Conservation (phyloP, 129 eudicot species). For the Saussurea involucrata region DNA sequence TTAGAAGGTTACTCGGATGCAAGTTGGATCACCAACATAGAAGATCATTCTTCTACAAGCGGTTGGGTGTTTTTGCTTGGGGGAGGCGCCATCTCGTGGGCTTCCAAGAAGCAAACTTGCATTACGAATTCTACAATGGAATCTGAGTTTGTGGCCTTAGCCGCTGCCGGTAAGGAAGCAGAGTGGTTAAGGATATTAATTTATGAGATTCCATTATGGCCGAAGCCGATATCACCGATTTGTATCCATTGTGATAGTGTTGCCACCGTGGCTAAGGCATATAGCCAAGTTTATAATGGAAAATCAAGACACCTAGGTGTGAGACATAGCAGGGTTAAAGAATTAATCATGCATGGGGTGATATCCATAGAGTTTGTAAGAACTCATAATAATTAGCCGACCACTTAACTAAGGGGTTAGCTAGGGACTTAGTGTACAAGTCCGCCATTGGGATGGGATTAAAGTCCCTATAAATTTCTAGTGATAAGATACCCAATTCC, state of each 20-base stretch:
- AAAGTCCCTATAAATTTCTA: not conserved
- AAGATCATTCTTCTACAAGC: too few species aligned
- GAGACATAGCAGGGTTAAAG: not conserved
- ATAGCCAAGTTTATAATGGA: conserved; percentile 8
- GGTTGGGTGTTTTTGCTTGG: too few species aligned
- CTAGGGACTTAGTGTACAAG: too few species aligned
- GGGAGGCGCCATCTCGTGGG: too few species aligned
- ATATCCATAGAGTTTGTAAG: not conserved
- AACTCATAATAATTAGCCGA: too few species aligned
- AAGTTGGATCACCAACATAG: too few species aligned
- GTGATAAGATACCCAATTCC: too few species aligned
- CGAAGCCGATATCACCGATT: not conserved
- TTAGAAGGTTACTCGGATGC: too few species aligned
- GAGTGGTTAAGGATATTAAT: conserved; percentile 5
- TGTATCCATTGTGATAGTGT: conserved; percentile 11
- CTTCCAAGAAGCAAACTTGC: too few species aligned
- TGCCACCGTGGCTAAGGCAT: not conserved
- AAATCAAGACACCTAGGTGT: conserved; percentile 5
- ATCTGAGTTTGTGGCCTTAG: conserved; percentile 15
- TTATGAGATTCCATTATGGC: conserved; percentile 1
- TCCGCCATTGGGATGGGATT: too few species aligned
- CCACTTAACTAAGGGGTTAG: too few species aligned
- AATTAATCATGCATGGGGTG: not conserved
- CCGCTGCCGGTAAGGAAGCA: not conserved
- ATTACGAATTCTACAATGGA: too few species aligned